Conservation (phyloP, 805 yeast species). For the Candida suzukii region DNA sequence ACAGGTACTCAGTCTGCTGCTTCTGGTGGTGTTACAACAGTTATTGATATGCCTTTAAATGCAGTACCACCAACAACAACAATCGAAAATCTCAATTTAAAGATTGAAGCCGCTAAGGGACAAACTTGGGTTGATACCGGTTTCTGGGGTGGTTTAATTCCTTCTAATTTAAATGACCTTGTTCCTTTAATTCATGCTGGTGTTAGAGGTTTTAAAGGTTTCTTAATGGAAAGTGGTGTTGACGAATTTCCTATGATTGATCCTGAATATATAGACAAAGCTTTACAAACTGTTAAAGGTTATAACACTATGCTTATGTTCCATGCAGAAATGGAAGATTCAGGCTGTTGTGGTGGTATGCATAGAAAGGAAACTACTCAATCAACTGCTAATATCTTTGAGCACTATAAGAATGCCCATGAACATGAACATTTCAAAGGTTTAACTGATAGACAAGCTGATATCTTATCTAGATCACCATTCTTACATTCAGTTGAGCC, state of each 20-base stretch:
- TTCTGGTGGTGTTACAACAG: conserved; percentile 93
- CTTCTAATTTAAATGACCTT: conserved; percentile 63
- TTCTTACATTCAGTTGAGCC: conserved; percentile 55
- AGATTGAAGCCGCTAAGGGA: conserved; percentile 70
- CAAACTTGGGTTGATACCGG: conserved; percentile 92
- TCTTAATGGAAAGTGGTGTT: conserved; percentile 90
- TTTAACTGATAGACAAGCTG: conserved; percentile 43
- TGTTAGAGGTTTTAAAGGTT: conserved; percentile 91
- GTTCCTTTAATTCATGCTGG: conserved; percentile 77
- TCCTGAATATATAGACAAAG: conserved; percentile 55
- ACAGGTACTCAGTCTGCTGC: conserved; percentile 95
- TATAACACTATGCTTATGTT: conserved; percentile 74
- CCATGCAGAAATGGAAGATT: conserved; percentile 74
- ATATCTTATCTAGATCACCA: conserved; percentile 49
- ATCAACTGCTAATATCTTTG: conserved; percentile 6
- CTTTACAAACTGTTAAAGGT: conserved; percentile 57
- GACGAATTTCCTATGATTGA: conserved; percentile 87
- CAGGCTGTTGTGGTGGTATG: conserved; percentile 20
- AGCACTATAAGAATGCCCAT: neutral
- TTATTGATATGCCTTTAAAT: conserved; percentile 92
- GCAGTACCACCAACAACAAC: conserved; percentile 96
- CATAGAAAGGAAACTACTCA: neutral
- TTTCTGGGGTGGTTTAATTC: conserved; percentile 95
- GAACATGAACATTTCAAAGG: conserved; percentile 16
- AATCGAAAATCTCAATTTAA: conserved; percentile 63